Evolutionary conservation across 768 basidiomycete species (phyloP), one percentile per base, ranked within the genome.

Genomic region (Botryobasidium botryosum): DNA sequence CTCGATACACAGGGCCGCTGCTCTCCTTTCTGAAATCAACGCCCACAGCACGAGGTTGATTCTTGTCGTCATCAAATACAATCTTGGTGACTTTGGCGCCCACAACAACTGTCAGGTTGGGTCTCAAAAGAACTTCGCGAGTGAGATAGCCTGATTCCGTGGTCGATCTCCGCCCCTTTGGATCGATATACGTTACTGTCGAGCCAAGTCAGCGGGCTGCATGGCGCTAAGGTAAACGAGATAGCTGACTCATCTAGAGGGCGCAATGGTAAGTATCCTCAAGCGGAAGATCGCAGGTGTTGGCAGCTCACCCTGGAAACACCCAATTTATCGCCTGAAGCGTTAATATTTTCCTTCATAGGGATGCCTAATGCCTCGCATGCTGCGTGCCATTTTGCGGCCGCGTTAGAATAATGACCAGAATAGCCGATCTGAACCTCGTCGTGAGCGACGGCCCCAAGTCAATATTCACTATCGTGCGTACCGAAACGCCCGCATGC

Each of bases 171-270:
- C 62, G 59, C 27, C 66, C 65, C 8, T 63, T 64, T 27, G 62
- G 47, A 52, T 74, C 65, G 41, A 82, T 65, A 50, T 77, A 82
- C 0, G 77, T 78, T 75, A 81, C 80, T 81, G 17, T n/a, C n/a
- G n/a, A n/a, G n/a, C n/a, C n/a, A n/a, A n/a, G n/a, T n/a, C n/a
- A n/a, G n/a, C n/a, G n/a, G n/a, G n/a, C n/a, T n/a, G n/a, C n/a
- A n/a, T n/a, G n/a, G n/a, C n/a, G n/a, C n/a, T n/a, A n/a, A n/a
- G n/a, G n/a, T n/a, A n/a, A n/a, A n/a, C n/a, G n/a, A n/a, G n/a
- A n/a, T n/a, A n/a, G n/a, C n/a, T n/a, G n/a, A n/a, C n/a, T n/a
- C n/a, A n/a, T n/a, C n/a, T n/a, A n/a, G n/a, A n/a, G n/a, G n/a
- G n/a, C n/a, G n/a, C n/a, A n/a, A n/a, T n/a, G n/a, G n/a, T n/a